Conservation (phyloP, 148 eudicot genomes). For the Suaeda aralocaspica region DNA sequence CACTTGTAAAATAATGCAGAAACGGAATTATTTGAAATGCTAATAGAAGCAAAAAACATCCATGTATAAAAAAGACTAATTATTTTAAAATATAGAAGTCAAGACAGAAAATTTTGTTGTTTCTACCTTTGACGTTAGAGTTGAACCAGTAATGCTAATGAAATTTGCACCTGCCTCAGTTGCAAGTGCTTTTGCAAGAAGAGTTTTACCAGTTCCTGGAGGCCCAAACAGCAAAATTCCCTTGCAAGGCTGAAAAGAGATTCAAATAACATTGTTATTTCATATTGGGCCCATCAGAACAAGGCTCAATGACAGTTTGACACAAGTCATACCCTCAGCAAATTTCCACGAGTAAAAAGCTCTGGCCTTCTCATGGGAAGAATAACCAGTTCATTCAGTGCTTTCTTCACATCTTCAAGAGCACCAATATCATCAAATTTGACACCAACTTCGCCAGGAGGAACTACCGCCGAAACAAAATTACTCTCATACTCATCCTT, state of each 20-base stretch:
- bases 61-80: background rate
- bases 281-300: background rate
- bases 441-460: constrained; percentile 95
- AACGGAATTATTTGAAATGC: background rate
- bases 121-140: constrained; percentile 87
- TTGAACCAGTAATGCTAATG: constrained; percentile 92
- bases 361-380: constrained; percentile 99
- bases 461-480: constrained; percentile 92
- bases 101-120: background rate
- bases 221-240: constrained; percentile 97
- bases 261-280: constrained; percentile 9
- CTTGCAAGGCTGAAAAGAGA: constrained; percentile 86
- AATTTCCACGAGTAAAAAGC: constrained; percentile 88
- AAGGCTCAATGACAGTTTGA: constrained; percentile 1
- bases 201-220: constrained; percentile 99
- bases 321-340: constrained; percentile 65
- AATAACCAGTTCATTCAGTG: constrained; percentile 89
- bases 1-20: background rate
- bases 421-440: constrained; percentile 94
- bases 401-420: constrained; percentile 95
- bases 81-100: background rate
- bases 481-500: constrained; percentile 97
- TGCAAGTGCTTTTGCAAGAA: constrained; percentile 96
- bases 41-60: no score
- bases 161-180: constrained; percentile 98